Evolutionary conservation across 768 basidiomycete genomes (phyloP).

Genomic region (Stropharia rugosoannulata): DNA sequence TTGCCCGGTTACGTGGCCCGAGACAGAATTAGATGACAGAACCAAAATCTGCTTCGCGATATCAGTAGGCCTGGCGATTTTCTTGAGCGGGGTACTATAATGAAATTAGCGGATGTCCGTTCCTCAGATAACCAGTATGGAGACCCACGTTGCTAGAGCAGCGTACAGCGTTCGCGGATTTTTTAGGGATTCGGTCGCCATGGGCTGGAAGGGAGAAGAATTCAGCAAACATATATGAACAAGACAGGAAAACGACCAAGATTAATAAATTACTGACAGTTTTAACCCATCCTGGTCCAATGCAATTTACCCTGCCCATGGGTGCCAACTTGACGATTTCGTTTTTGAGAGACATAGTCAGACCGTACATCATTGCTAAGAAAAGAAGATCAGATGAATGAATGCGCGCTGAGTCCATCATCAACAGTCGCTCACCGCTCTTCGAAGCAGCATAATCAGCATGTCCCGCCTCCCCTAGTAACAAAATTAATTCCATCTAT

Average conservation of each 20-base stretch:
- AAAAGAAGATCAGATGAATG: not conserved
- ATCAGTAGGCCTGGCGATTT: slow-evolving; percentile 61
- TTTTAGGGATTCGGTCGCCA: slow-evolving; percentile 56
- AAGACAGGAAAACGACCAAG: not conserved
- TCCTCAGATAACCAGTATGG: not conserved
- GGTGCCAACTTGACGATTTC: slow-evolving; percentile 80
- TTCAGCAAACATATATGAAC: not conserved
- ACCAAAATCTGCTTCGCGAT: slow-evolving; percentile 65
- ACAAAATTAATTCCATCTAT: not conserved
- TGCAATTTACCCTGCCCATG: slow-evolving; percentile 64
- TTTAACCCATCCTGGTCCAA: slow-evolving; percentile 68
- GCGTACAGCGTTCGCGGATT: slow-evolving; percentile 53
- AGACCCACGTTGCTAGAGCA: slow-evolving; percentile 65
- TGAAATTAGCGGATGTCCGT: not conserved
- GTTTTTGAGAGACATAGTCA: slow-evolving; percentile 70
- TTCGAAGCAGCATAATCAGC: slow-evolving; percentile 68
- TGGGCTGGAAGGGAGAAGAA: slow-evolving; percentile 30
- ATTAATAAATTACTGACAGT: slow-evolving; percentile 33
- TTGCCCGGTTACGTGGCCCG: slow-evolving; percentile 72
- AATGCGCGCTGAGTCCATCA: not conserved
- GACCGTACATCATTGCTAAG: slow-evolving; percentile 70
- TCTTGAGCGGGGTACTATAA: slow-evolving; percentile 65
- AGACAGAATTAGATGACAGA: slow-evolving; percentile 57
- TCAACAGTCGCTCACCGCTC: slow-evolving; percentile 47
- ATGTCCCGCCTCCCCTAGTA: slow-evolving; percentile 53